Base-by-base conservation (phyloP, 2,329 filamentous ascomycete species). In the Emergomyces pasteurianus region DNA sequence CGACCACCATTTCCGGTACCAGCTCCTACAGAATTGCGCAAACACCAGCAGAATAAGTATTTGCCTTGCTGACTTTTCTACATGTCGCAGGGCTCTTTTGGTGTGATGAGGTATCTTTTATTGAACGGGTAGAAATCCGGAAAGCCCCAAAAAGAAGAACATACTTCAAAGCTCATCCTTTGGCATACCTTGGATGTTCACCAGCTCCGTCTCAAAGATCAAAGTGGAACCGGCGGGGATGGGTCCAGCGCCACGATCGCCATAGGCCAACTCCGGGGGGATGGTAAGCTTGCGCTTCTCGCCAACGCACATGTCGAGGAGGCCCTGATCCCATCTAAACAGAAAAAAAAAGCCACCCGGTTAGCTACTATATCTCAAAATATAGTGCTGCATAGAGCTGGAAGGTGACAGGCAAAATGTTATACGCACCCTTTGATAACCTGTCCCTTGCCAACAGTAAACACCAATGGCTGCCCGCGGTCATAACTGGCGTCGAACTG, bases 251-350 rank as follows among this genome's bases (percentile, higher is more conserved):
- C 75, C 80, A 59, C 85, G 81, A 64, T 87, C 78, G 58, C 94
- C 94, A 75, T 97, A 99, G 55, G 85, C 94, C 71, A 87, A 79
- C 71, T 86, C 84, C 23, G 92, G 90, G n/a, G 91, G 90, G 61
- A 99, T 94, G 23, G 87, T 96, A 74, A 99, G 78, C 60, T 84
- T 92, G 67, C 88, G 84, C 81, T 92, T 92, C 81, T 97, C 92
- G 64, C 94, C 92, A 68, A 95, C 88, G 77, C 94, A 97, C 92
- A 97, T 96, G 71, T 89, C 89, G 59, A 94, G 69, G 46, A 97
- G 82, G 57, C 92, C 92, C 72, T 95, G 77, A 69, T 97, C 92
- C 92, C 92, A 96, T 71, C 86, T 89, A 64, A 46, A 64, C 21
- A 67, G 68, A 67, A 68, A 66, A 61, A 18, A n/a, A 38, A n/a